Evolutionary conservation across 495 filamentous ascomycete species (phyloP).

Genomic region (Penicillium atrosanguineum): DNA sequence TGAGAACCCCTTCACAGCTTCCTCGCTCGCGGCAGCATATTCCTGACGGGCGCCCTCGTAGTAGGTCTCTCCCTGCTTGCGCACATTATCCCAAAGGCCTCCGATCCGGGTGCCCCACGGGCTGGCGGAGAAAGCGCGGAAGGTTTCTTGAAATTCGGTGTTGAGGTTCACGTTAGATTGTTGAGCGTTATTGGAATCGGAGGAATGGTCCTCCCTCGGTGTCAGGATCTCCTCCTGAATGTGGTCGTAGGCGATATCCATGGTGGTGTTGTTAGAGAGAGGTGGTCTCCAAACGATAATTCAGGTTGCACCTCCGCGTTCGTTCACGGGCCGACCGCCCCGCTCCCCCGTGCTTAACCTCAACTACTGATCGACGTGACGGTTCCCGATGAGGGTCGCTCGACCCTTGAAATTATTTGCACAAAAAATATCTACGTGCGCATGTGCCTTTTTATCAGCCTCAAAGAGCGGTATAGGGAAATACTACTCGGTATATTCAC

Average conservation of each 20-base stretch:
- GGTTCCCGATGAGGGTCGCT: background rate
- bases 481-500: too few species aligned
- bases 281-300: slow-evolving; percentile 13
- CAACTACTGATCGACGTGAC: background rate
- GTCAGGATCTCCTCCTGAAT: slow-evolving; percentile 80
- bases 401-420: background rate
- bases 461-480: too few species aligned
- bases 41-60: slow-evolving; percentile 83
- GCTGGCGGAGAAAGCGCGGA: slow-evolving; percentile 80
- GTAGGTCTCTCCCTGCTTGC: slow-evolving; percentile 85
- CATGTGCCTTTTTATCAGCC: too few species aligned
- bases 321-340: slow-evolving; percentile 29
- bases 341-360: slow-evolving; percentile 9
- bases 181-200: slow-evolving; percentile 26
- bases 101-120: slow-evolving; percentile 89
- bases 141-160: slow-evolving; percentile 89
- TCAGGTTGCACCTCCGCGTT: slow-evolving; percentile 27
- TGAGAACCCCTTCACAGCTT: slow-evolving; percentile 80
- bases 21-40: slow-evolving; percentile 69
- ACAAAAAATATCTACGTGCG: too few species aligned
- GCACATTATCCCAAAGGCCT: slow-evolving; percentile 83
- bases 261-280: slow-evolving; percentile 33
- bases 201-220: slow-evolving; percentile 45
- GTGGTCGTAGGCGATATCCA: slow-evolving; percentile 98
- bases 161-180: slow-evolving; percentile 63